phyloP scores from a whole-genome alignment of 1,139 yeast genomes.

The Groenewaldozyma auringiensis region DNA sequence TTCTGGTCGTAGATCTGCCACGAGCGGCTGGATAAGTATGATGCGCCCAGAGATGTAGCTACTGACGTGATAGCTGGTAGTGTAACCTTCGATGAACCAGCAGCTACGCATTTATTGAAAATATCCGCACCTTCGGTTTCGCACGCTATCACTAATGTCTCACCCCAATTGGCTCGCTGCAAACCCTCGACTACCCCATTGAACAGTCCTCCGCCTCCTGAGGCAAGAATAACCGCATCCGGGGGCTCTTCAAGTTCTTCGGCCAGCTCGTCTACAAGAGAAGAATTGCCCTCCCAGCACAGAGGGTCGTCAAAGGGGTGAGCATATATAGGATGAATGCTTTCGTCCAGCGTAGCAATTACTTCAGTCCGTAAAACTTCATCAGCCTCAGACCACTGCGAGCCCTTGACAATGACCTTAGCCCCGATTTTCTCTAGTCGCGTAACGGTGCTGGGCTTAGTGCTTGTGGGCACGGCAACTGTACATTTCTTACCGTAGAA shows the following conservation, averaged over 20 bases:
- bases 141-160: constrained; percentile 44
- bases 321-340: constrained; percentile 45
- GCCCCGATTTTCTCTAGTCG: constrained; percentile 46
- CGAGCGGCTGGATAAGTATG: constrained; percentile 44
- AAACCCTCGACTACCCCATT: constrained; percentile 56
- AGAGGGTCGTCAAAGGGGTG: constrained; percentile 62
- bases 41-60: constrained; percentile 57
- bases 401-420: constrained; percentile 46
- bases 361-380: constrained; percentile 37
- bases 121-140: constrained; percentile 59
- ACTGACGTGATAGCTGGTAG: constrained; percentile 44
- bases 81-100: constrained; percentile 40
- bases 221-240: constrained; percentile 56
- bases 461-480: constrained; percentile 53
- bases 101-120: constrained; percentile 45
- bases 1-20: constrained; percentile 35
- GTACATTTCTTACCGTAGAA: constrained; percentile 46
- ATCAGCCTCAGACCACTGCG: constrained; percentile 63
- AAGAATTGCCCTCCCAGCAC: constrained; percentile 64
- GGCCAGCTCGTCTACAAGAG: constrained; percentile 51
- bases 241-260: constrained; percentile 36
- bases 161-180: constrained; percentile 32
- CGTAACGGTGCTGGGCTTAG: constrained; percentile 37
- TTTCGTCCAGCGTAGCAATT: constrained; percentile 27
- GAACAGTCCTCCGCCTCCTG: constrained; percentile 72